A percentile compares a stretch with the other conserved stretches of the same genome.
Conservation (phyloP, 345 rosid genomes). For the Eucalyptus sideroxylon region DNA sequence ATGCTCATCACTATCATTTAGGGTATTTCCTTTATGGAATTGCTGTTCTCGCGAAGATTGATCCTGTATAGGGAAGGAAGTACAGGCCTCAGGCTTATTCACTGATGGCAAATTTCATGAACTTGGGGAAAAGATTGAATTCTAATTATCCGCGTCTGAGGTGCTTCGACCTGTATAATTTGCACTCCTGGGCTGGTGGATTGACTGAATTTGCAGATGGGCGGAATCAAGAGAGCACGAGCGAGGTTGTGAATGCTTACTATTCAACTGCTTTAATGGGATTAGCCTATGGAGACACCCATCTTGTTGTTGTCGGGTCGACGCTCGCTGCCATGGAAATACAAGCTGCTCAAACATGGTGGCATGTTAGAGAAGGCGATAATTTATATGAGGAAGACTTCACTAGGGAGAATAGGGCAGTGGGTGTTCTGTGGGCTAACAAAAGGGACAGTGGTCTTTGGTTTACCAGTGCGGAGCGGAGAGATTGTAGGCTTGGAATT, state of each 20-base stretch:
- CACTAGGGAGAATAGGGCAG: no score
- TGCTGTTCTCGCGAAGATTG: slow-evolving; percentile 77
- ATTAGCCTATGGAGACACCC: no score
- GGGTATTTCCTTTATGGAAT: slow-evolving; percentile 87
- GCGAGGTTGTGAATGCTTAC: slow-evolving; percentile 87
- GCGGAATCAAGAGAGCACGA: slow-evolving; percentile 78
- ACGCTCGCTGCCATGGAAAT: no score
- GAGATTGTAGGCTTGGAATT: no score
- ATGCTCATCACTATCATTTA: slow-evolving; percentile 72
- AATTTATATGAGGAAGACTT: no score
- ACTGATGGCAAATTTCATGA: slow-evolving; percentile 77
- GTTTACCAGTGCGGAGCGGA: no score
- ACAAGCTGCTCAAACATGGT: no score
- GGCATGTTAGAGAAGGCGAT: no score
- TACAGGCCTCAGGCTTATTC: slow-evolving; percentile 72
- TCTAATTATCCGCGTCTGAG: slow-evolving; percentile 60
- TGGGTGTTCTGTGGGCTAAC: no score
- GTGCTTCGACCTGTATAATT: slow-evolving; percentile 77
- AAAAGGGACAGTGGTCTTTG: no score
- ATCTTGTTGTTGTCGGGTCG: no score
- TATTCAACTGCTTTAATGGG: slow-evolving; percentile 81
- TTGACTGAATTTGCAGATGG: slow-evolving; percentile 80
- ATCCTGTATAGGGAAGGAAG: slow-evolving; percentile 76
- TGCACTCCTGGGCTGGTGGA: slow-evolving; percentile 97
- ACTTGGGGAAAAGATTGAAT: slow-evolving; percentile 30